These are phyloP conservation scores for Viridothelium virens DNA, from an alignment of 495 filamentous ascomycete genomes.

Conservation along the genomic window DNA sequence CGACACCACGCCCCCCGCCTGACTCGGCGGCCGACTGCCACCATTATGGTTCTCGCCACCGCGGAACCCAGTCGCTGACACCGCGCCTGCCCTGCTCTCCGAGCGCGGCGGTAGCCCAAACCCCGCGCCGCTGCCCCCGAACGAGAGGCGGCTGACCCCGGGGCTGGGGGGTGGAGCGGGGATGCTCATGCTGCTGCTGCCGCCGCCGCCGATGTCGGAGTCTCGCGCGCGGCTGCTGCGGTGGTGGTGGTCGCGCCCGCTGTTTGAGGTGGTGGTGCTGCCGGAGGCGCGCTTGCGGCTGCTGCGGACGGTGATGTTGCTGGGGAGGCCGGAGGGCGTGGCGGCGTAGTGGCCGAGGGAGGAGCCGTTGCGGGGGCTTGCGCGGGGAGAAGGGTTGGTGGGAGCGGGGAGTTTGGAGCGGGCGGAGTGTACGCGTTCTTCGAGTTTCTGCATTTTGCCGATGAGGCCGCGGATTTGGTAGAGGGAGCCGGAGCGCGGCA, in stretches of 20 bases:
- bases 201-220: constrained; percentile 14
- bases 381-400: constrained; percentile 68
- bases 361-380: constrained; percentile 59
- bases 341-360: constrained; percentile 39
- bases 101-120: constrained; percentile 20
- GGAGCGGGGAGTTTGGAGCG: constrained; percentile 84
- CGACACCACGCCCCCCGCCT: not conserved
- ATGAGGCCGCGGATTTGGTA: constrained; percentile 88
- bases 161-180: constrained; percentile 21
- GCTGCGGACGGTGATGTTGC: constrained; percentile 68
- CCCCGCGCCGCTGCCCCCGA: constrained; percentile 36
- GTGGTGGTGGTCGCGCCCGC: constrained; percentile 15
- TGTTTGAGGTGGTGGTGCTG: constrained; percentile 7
- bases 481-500: constrained; percentile 78
- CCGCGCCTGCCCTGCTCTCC: constrained; percentile 24
- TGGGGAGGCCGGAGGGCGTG: constrained; percentile 57
- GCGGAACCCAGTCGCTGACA: not conserved
- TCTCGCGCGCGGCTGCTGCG: constrained; percentile 32
- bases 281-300: constrained; percentile 52
- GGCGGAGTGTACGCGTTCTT: constrained; percentile 87
- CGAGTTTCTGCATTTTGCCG: constrained; percentile 92
- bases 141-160: constrained; percentile 42
- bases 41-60: not conserved
- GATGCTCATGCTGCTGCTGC: no score
- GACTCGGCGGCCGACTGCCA: not conserved